Evolutionary conservation across 352 stramenopile species (phyloP).

Genomic region (Elongisporangium undulatum): DNA sequence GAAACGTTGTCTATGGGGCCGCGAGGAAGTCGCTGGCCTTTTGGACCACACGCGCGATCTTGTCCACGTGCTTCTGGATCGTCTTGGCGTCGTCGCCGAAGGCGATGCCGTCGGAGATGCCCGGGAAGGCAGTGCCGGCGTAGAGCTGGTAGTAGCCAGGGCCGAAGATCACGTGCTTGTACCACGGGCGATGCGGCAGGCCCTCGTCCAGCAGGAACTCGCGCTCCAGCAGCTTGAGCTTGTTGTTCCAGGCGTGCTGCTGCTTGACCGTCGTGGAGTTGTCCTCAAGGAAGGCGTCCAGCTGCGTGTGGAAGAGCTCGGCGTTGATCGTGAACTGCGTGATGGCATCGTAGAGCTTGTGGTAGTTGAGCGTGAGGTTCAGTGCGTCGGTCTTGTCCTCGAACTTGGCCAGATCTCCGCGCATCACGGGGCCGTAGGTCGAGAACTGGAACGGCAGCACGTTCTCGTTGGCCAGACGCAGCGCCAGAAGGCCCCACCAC

Average conservation of each 20-base stretch:
- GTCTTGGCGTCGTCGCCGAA: constrained; percentile 12
- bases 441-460: constrained; percentile 29
- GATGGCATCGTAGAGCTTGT: constrained; percentile 6
- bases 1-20: neutral
- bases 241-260: constrained; percentile 8
- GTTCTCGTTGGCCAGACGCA: constrained; percentile 31
- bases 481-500: constrained; percentile 33
- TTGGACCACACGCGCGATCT: constrained; percentile 5
- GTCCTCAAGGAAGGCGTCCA: constrained; percentile 3
- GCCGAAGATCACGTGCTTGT: constrained; percentile 13
- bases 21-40: constrained; percentile 5
- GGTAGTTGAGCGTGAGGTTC: neutral
- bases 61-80: constrained; percentile 20
- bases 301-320: constrained; percentile 4
- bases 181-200: constrained; percentile 10
- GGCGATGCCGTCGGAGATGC: constrained; percentile 19
- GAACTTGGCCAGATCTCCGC: constrained; percentile 14
- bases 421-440: constrained; percentile 24
- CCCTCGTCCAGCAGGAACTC: constrained; percentile 4
- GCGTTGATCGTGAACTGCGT: constrained; percentile 13
- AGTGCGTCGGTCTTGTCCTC: constrained; percentile 1
- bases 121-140: constrained; percentile 9
- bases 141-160: constrained; percentile 12
- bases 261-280: constrained; percentile 3
- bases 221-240: constrained; percentile 9